Evolutionary conservation across 768 basidiomycete species (phyloP).

Genomic region (Russula olivacea): DNA sequence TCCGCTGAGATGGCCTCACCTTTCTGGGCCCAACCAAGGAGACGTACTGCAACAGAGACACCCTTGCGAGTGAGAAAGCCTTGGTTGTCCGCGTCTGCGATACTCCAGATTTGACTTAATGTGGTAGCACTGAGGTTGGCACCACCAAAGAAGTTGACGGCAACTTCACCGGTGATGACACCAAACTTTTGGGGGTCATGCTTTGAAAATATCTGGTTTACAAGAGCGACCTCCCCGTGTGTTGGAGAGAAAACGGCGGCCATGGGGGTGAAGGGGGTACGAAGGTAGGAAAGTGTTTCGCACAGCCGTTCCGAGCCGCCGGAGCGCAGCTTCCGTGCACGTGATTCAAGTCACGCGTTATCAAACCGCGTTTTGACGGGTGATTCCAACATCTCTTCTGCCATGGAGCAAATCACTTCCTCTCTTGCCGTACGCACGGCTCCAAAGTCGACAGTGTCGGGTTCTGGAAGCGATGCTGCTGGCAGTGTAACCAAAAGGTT

Average conservation of each 20-base stretch:
- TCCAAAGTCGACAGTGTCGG: slow-evolving; percentile 51
- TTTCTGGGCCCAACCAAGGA: slow-evolving; percentile 91
- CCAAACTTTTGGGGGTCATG: slow-evolving; percentile 77
- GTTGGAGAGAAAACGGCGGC: slow-evolving; percentile 42
- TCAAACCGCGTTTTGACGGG: background rate
- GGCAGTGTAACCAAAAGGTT: slow-evolving; percentile 85
- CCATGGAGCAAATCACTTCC: slow-evolving; percentile 68
- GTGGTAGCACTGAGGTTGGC: slow-evolving; percentile 70
- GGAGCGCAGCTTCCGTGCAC: background rate
- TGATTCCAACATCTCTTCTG: background rate
- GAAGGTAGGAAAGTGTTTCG: background rate
- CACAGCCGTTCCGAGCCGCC: background rate
- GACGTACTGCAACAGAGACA: slow-evolving; percentile 79
- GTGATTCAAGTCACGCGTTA: slow-evolving; percentile 7
- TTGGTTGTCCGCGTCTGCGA: slow-evolving; percentile 91
- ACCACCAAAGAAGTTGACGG: slow-evolving; percentile 78
- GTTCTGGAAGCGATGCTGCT: slow-evolving; percentile 49
- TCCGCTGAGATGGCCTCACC: slow-evolving; percentile 63
- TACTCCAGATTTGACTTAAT: slow-evolving; percentile 89
- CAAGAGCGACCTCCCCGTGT: slow-evolving; percentile 49
- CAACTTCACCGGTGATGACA: slow-evolving; percentile 84
- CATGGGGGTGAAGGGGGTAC: slow-evolving; percentile 30
- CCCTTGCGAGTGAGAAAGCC: slow-evolving; percentile 88
- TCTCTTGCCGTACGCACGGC: slow-evolving; percentile 53
- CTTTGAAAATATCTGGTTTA: slow-evolving; percentile 64